Evolutionary conservation across 768 basidiomycete genomes (phyloP), one percentile per base, ranked within the genome.

Genomic region (Lactarius pseudohatsudake): DNA sequence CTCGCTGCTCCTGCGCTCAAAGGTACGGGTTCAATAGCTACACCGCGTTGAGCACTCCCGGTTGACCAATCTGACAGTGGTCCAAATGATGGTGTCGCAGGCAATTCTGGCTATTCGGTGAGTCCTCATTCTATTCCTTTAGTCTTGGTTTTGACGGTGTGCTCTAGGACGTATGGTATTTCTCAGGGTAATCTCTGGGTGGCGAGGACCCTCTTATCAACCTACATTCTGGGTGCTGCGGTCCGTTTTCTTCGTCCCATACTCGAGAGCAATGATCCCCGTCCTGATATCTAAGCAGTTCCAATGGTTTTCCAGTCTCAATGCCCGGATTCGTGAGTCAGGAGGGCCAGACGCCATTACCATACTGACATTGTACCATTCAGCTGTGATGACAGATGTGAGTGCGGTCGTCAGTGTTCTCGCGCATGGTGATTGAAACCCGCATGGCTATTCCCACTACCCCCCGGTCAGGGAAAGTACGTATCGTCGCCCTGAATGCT

Each of bases 1-100:
- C 74, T 85, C 10, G 69, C 84, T 11, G 77, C 86, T 1, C 85
- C 88, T n/a, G 72, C 80, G 16, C 84, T 88, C 74, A 90, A 90
- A 82, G 87, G 89, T 85, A 57, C 47, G 76, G 28, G 38, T 55
- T 50, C 50, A 36, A 8, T 43, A 4, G 26, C 30, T 15, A 59
- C n/a, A 50, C 9, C 36, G 3, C 38, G 8, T 9, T 10, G 34
- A 18, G 1, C 4, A 20, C 36, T 38, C 36, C 11, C 15, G 26
- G 7, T 38, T 62, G 13, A 43, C 4, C 1, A 4, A 26, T 26
- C n/a, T 55, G 43, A 3, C 36, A 90, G 89, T 86, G 5, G n/a
- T 87, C 4, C 89, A 90, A 74, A 77, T 79, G 0, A 85, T 86
- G 82, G 77, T 86, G 47, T 88, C 87, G 4, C 88, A 90, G 71